Conservation (phyloP, 805 yeast species). For the Teunomyces tritomae region DNA sequence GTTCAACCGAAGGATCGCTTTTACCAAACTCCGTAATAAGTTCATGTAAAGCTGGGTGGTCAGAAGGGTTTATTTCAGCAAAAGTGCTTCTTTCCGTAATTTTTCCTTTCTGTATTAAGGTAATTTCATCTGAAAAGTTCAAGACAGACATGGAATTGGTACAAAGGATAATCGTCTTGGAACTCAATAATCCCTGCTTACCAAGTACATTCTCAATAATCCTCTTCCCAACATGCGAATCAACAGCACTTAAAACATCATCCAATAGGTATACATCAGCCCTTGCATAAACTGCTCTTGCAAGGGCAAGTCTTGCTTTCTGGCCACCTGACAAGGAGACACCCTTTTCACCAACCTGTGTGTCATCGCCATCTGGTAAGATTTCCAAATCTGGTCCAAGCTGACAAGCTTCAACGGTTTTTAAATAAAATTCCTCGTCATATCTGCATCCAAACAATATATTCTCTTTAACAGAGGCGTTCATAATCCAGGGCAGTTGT, state of each 20-base stretch:
- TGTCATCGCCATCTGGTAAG: slow-evolving; percentile 27
- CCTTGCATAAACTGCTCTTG: slow-evolving; percentile 27
- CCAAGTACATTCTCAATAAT: slow-evolving; percentile 25
- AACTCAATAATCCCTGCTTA: slow-evolving; percentile 18
- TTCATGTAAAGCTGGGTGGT: slow-evolving; percentile 27
- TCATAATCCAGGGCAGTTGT: slow-evolving; percentile 26
- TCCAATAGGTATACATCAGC: slow-evolving; percentile 27
- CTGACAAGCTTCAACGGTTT: slow-evolving; percentile 25
- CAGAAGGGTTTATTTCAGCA: slow-evolving; percentile 12
- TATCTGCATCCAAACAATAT: slow-evolving; percentile 24
- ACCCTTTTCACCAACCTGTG: slow-evolving; percentile 29
- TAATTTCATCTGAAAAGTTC: slow-evolving; percentile 19
- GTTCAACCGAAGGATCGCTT: slow-evolving; percentile 7
- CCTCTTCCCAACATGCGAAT: slow-evolving; percentile 27
- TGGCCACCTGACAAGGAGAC: slow-evolving; percentile 31
- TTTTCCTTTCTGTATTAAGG: slow-evolving; percentile 18
- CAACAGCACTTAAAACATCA: slow-evolving; percentile 27
- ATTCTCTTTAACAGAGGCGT: slow-evolving; percentile 23
- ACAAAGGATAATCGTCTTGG: slow-evolving; percentile 26
- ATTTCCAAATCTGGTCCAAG: slow-evolving; percentile 22
- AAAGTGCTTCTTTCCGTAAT: slow-evolving; percentile 15
- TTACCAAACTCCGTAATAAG: slow-evolving; percentile 39
- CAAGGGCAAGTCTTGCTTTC: slow-evolving; percentile 27
- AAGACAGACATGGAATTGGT: slow-evolving; percentile 25
- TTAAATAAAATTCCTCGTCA: slow-evolving; percentile 18